Evolutionary conservation across 2,329 filamentous ascomycete species (phyloP).

Genomic region (Trichophyton mentagrophytes): DNA sequence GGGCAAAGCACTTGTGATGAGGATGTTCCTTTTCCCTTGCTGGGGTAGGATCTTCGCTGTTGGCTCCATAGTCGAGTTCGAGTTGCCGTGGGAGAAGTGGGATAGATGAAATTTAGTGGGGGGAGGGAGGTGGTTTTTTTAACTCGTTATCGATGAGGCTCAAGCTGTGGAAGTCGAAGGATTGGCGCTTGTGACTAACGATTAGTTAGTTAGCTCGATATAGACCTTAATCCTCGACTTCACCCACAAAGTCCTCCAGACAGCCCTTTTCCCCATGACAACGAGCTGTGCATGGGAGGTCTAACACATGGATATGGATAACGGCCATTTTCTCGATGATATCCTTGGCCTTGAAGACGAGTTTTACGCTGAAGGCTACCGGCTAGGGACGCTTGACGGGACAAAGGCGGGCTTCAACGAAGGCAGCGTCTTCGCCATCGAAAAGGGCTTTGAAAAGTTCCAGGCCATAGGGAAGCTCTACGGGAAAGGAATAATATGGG

Average conservation of each 20-base stretch:
- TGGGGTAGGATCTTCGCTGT: conserved; percentile 13
- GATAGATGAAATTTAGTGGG: conserved; percentile 5
- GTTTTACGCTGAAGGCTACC: conserved; percentile 75
- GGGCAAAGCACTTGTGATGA: conserved; percentile 83
- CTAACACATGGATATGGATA: background rate
- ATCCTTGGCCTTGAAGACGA: conserved; percentile 49
- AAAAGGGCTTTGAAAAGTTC: conserved; percentile 91
- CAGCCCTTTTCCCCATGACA: background rate
- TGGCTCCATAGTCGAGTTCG: conserved; percentile 10
- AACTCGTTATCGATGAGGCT: background rate
- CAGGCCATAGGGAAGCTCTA: conserved; percentile 64
- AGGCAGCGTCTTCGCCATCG: conserved; percentile 78
- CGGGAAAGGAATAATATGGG: conserved; percentile 72
- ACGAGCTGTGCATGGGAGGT: background rate
- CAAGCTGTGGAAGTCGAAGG: background rate
- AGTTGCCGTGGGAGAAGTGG: conserved; percentile 4
- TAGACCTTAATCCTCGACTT: no score
- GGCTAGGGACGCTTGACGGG: conserved; percentile 63
- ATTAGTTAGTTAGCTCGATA: background rate
- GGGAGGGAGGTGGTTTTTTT: background rate
- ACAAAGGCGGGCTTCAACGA: conserved; percentile 66
- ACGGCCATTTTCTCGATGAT: conserved; percentile 43
- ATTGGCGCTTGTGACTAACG: background rate
- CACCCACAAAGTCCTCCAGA: background rate
- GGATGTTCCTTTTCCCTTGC: conserved; percentile 67